These are phyloP conservation scores for Phoenix dactylifera DNA, from an alignment of 176 grass and related monocot genomes.

Conservation along the genomic window DNA sequence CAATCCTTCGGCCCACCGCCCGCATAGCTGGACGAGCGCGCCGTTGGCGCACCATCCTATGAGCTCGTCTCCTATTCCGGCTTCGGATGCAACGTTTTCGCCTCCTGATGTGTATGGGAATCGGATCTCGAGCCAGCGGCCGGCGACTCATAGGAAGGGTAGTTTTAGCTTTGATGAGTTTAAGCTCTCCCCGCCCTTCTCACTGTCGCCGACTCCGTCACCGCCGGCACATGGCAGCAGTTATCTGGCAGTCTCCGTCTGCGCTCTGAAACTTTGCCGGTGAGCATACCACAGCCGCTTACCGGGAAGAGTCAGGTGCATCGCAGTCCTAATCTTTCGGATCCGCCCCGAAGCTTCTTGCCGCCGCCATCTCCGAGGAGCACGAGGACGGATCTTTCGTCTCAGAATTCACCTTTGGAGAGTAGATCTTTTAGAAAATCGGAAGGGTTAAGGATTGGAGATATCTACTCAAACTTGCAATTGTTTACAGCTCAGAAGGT, in stretches of 20 bases:
- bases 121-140: background rate
- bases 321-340: conserved; percentile 34
- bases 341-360: conserved; percentile 54
- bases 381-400: conserved; percentile 19
- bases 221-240: conserved; percentile 49
- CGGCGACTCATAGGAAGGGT: conserved; percentile 12
- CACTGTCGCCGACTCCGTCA: conserved; percentile 59
- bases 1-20: conserved; percentile 21
- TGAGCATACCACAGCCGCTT: conserved; percentile 44
- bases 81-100: background rate
- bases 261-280: conserved; percentile 33
- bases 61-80: conserved; percentile 1
- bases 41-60: conserved; percentile 35
- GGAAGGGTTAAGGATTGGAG: conserved; percentile 33
- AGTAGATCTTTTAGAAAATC: conserved; percentile 41
- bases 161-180: conserved; percentile 28
- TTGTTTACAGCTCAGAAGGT: conserved; percentile 53
- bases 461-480: conserved; percentile 40
- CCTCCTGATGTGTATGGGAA: background rate
- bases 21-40: conserved; percentile 44
- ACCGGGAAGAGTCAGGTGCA: conserved; percentile 38
- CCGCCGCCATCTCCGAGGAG: conserved; percentile 66
- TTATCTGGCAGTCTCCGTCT: conserved; percentile 44
- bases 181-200: conserved; percentile 52
- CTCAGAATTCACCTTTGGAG: conserved; percentile 52